Evolutionary conservation across 2,329 filamentous ascomycete species (phyloP).

Genomic region (Lasiodiplodia theobromae): DNA sequence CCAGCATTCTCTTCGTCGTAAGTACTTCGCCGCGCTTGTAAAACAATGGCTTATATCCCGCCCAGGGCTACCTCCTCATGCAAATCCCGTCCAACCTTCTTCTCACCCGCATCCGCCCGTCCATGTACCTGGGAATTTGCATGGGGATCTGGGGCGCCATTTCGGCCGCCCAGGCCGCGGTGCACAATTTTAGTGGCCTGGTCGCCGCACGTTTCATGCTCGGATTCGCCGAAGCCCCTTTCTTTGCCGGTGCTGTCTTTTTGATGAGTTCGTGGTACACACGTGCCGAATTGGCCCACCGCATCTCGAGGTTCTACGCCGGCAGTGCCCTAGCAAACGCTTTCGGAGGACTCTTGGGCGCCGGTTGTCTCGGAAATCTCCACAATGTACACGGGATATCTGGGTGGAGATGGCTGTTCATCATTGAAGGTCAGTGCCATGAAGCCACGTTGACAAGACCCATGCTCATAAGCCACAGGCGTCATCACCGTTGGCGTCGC

Average conservation of each 20-base stretch:
- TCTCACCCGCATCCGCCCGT: constrained; percentile 61
- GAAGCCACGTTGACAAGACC: not conserved
- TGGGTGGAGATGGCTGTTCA: constrained; percentile 32
- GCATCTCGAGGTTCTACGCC: constrained; percentile 30
- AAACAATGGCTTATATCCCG: not conserved
- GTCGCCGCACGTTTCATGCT: constrained; percentile 59
- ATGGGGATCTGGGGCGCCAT: constrained; percentile 54
- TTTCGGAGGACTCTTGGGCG: constrained; percentile 33
- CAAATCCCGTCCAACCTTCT: constrained; percentile 68
- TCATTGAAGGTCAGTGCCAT: constrained; percentile 27
- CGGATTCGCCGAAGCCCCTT: constrained; percentile 57
- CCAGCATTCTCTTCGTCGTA: constrained; percentile 66
- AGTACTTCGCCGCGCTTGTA: not conserved
- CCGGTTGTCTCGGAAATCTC: constrained; percentile 32
- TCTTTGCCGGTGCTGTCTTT: constrained; percentile 34
- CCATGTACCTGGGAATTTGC: constrained; percentile 59
- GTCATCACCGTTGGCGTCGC: constrained; percentile 31
- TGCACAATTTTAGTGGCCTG: constrained; percentile 52
- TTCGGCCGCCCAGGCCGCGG: constrained; percentile 56
- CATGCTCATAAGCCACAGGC: not conserved
- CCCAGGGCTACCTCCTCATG: constrained; percentile 64
- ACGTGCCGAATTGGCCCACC: constrained; percentile 27
- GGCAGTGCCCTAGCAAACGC: constrained; percentile 32
- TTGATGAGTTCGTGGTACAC: constrained; percentile 39
- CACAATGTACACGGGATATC: constrained; percentile 31